A percentile compares a stretch with the other conserved stretches of the same genome.
Conservation (phyloP, 306 rosid genomes). For the Phaseolus lunatus region DNA sequence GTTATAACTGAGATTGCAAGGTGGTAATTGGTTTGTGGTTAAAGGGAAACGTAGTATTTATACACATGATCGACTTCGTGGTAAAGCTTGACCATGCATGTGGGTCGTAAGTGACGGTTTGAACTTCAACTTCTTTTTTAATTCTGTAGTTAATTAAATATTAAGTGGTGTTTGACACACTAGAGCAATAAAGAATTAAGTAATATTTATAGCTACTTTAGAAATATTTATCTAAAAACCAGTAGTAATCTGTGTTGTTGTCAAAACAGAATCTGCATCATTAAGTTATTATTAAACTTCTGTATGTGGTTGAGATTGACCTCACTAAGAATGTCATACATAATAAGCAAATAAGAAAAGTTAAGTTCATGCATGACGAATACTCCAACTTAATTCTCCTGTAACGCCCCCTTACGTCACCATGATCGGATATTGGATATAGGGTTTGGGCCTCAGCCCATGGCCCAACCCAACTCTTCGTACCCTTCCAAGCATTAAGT, state of each 20-base stretch:
- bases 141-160: not conserved
- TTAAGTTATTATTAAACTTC: not conserved
- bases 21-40: not conserved
- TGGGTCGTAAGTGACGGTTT: conserved; percentile 22
- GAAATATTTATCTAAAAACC: not conserved
- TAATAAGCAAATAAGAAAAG: not conserved
- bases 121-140: not conserved
- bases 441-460: not conserved
- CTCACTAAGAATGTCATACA: not conserved
- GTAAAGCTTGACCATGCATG: not conserved
- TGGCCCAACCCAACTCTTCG: not conserved
- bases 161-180: not conserved
- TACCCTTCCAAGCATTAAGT: not conserved
- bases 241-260: not conserved
- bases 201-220: not conserved
- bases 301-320: not conserved
- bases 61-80: not conserved
- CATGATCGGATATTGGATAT: not conserved
- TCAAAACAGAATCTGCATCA: not conserved
- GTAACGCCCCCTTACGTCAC: not conserved
- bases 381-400: not conserved
- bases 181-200: not conserved
- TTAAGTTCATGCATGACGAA: not conserved
- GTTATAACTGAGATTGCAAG: not conserved
- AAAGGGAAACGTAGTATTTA: not conserved